Conservation (phyloP, 805 yeast species). For the Cyberlindnera sargentensis region DNA sequence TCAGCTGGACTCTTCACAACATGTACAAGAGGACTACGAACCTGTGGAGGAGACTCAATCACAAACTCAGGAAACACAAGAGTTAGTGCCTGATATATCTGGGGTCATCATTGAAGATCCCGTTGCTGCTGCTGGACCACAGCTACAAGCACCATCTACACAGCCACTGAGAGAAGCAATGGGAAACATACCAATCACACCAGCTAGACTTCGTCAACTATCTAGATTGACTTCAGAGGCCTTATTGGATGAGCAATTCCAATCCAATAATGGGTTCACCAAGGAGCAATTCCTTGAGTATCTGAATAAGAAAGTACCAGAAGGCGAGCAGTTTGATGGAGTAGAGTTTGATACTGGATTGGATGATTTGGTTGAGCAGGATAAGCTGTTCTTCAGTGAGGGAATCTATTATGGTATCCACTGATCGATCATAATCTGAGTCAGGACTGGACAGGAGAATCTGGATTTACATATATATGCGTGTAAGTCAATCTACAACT, state of each 20-base stretch:
- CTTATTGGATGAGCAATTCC: constrained; percentile 9
- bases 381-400: constrained; percentile 28
- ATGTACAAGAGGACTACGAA: constrained; percentile 1
- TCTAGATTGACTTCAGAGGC: constrained; percentile 6
- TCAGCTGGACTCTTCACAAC: constrained; percentile 8
- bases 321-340: constrained; percentile 30
- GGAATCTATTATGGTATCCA: constrained; percentile 7
- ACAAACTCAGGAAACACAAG: constrained; percentile 6
- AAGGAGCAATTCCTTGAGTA: constrained; percentile 24
- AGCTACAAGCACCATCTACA: constrained; percentile 1
- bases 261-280: constrained; percentile 27
- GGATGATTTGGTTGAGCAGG: constrained; percentile 21
- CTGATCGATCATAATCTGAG: background rate
- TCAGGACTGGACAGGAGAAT: background rate
- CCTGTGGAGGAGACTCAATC: constrained; percentile 5
- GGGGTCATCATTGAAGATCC: background rate
- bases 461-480: background rate
- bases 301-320: constrained; percentile 28
- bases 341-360: constrained; percentile 33
- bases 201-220: constrained; percentile 11
- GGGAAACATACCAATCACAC: constrained; percentile 7
- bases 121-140: background rate
- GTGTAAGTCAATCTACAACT: no score
- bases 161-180: background rate
- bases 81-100: background rate